phyloP scores from a whole-genome alignment of 2,329 filamentous ascomycete genomes.

The Claviceps sp. region DNA sequence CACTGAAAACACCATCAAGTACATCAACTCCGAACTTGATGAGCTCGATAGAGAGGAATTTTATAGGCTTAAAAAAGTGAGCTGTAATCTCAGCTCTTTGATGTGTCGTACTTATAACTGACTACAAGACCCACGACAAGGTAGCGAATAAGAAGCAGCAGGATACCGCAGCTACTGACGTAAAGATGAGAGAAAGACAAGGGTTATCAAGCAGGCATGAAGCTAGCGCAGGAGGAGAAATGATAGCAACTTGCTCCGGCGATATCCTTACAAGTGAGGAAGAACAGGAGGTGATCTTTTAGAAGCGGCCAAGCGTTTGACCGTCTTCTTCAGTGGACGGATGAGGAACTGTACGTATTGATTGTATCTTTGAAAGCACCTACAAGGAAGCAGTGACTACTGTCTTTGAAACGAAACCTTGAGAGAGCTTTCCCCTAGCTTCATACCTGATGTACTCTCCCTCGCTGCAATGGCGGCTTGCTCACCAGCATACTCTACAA shows the following conservation, averaged over 20 bases:
- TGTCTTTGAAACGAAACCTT: constrained; percentile 96
- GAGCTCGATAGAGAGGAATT: constrained; percentile 97
- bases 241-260: constrained; percentile 27
- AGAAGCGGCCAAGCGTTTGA: constrained; percentile 6
- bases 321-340: background rate
- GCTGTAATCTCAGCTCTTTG: background rate
- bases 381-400: constrained; percentile 36
- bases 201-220: constrained; percentile 26
- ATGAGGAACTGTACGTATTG: background rate
- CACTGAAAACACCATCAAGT: constrained; percentile 99
- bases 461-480: constrained; percentile 83
- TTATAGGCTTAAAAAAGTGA: constrained; percentile 80
- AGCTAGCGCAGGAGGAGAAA: constrained; percentile 22
- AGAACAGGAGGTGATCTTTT: constrained; percentile 82
- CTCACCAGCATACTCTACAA: constrained; percentile 92
- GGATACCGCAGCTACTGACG: constrained; percentile 58
- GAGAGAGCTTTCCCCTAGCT: constrained; percentile 62
- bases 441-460: constrained; percentile 80
- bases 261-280: constrained; percentile 66
- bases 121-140: constrained; percentile 12
- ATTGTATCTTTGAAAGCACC: background rate
- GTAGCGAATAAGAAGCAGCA: constrained; percentile 75
- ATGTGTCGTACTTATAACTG: background rate
- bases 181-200: constrained; percentile 62
- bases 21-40: constrained; percentile 97